Evolutionary conservation across 352 stramenopile species (phyloP), one percentile per base, ranked within the genome.

Genomic region (Globisporangium spiculum): DNA sequence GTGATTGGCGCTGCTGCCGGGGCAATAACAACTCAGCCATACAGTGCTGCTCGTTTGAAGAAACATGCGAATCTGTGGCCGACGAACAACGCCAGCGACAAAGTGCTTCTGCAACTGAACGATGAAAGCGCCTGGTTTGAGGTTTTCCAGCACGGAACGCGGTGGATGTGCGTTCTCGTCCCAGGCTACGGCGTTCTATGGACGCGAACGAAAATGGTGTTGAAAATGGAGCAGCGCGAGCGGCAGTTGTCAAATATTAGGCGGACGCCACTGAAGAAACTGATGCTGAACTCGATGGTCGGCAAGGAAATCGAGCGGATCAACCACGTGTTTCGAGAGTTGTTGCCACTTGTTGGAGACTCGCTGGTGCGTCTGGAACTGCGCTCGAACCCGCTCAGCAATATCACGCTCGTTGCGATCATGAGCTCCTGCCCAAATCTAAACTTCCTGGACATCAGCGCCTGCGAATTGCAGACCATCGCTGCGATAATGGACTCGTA

Each of bases 161-260:
- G 63, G 16, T 80, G 75, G 71, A 52, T 57, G 5, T 69, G 69
- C 54, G 57, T 88, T 26, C 46, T 88, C 4, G 60, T 84, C 1
- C 74, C 75, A 5, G 79, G 68, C 3, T 77, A 81, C 38, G 79
- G 79, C 1, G 69, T 69, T 27, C 22, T 87, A 5, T 79, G 73
- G 63, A 71, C 74, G 4, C 34, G 26, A 7, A 54, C 22, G 14
- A 53, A 22, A 60, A 41, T 32, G 16, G 30, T 48, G 48, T 20
- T 55, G 12, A 38, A 22, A 16, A 54, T 52, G 1, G 44, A 66
- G 22, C 7, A 38, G 4, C 38, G 59, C 4, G 54, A 60, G 38
- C 63, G 62, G 10, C 16, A 14, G 18, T 10, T 34, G 20, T 7
- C 18, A 48, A n/a, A 50, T 1, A 27, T 4, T 26, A 14, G 30